Conservation (phyloP, 148 eudicot species). For the Rhododendron williamsianum region DNA sequence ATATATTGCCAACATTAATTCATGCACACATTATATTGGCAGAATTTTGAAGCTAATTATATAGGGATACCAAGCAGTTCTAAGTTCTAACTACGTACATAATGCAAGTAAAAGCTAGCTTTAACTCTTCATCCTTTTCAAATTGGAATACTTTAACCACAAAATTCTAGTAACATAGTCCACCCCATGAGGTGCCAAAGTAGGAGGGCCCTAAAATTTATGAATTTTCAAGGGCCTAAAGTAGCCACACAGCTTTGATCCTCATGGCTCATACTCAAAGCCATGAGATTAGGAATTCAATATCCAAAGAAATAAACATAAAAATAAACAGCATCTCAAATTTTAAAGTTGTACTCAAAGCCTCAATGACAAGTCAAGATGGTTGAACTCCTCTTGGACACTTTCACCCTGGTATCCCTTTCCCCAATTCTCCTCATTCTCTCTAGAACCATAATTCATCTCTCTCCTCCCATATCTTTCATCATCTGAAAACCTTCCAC, state of each 20-base stretch:
- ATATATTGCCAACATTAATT: too few species aligned
- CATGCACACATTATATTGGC: too few species aligned
- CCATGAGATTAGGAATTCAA: not conserved
- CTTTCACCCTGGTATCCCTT: constrained; percentile 15
- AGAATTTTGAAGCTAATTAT: too few species aligned
- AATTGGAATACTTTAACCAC: not conserved
- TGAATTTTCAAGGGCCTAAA: not conserved
- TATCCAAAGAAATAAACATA: not conserved
- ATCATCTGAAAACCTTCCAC: constrained; percentile 1
- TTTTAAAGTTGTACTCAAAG: not conserved
- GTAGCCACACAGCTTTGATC: not conserved
- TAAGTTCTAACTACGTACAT: not conserved
- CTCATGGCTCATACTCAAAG: not conserved
- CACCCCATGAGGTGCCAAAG: too few species aligned
- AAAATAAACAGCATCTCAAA: not conserved
- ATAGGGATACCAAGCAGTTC: too few species aligned
- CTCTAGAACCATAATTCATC: constrained; percentile 16
- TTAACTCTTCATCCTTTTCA: not conserved
- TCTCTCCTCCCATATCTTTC: constrained; percentile 2
- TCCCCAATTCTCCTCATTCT: not conserved
- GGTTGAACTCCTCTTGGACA: constrained; percentile 33
- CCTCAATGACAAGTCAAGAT: constrained; percentile 41
- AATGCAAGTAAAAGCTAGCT: not conserved
- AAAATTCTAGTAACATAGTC: not conserved
- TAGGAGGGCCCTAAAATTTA: not conserved